Base-by-base conservation (phyloP, 106 monocot genomes). In the Platanthera guangdongensis region DNA sequence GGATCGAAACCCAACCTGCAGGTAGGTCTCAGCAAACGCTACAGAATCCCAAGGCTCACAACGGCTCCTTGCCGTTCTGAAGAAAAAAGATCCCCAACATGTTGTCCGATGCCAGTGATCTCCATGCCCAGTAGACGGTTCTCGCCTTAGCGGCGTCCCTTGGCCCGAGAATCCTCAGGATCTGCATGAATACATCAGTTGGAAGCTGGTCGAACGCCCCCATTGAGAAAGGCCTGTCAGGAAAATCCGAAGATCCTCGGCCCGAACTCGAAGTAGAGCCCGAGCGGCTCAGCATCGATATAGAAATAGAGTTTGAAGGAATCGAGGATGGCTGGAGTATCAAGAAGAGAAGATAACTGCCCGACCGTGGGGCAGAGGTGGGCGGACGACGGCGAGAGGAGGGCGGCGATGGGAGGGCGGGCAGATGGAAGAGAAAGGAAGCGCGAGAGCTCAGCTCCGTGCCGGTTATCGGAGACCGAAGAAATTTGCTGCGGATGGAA, bases 51-150 rank as follows among this genome's bases (percentile, higher is more conserved):
- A 91, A 15, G 81, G 70, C 30, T n/a, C n/a, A n/a, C n/a, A n/a
- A n/a, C n/a, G n/a, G n/a, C n/a, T 93, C 93, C 79, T 69, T 87
- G 72, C 88, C 90, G 16, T 80, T 81, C 81, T 84, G 83, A 4
- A 93, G 83, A 78, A 90, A 93, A 60, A 80, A 88, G 50, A 86
- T 68, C 95, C 95, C 93, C n/a, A 96, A 83, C 83, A 54, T 74
- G 65, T 96, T 87, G 16, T 96, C 95, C 10, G 92, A 79, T 3
- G 77, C 90, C 77, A 93, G 53, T 19, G 72, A 15, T 51, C 72
- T 74, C 88, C 90, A 96, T 4, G 79, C 75, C 70, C 72, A 80
- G 84, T 93, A 96, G 52, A 96, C 88, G 21, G 72, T 51, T 55
- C 80, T 53, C 19, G 85, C 71, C 81, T 83, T 82, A 69, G 90